Conservation (phyloP, 1,139 yeast species). For the Meyerozyma sp. region DNA sequence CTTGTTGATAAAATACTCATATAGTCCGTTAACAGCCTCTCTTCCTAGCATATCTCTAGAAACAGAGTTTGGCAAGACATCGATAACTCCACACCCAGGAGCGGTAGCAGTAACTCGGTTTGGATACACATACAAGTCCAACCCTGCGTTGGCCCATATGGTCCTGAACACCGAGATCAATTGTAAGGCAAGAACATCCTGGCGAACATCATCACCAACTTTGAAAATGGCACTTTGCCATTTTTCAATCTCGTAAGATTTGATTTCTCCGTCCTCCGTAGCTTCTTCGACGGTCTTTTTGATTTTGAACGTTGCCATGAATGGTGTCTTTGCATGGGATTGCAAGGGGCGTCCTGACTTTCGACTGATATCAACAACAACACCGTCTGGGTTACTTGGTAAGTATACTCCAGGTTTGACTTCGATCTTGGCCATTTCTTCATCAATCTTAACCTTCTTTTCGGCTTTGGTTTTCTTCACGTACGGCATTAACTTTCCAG, state of each 20-base stretch:
- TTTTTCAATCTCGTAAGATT: slow-evolving; percentile 36
- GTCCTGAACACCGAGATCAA: slow-evolving; percentile 86
- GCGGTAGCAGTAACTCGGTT: slow-evolving; percentile 97
- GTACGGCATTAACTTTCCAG: slow-evolving; percentile 91
- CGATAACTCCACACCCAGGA: slow-evolving; percentile 98
- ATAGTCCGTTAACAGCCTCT: slow-evolving; percentile 95
- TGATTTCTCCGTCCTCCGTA: slow-evolving; percentile 37
- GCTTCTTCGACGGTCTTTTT: slow-evolving; percentile 47
- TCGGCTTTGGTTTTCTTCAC: slow-evolving; percentile 94
- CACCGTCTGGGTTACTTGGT: slow-evolving; percentile 96
- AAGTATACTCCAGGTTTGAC: slow-evolving; percentile 84
- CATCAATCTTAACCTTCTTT: slow-evolving; percentile 92
- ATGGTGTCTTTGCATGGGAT: slow-evolving; percentile 98
- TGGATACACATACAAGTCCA: slow-evolving; percentile 89
- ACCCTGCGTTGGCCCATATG: slow-evolving; percentile 82
- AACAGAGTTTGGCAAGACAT: slow-evolving; percentile 89
- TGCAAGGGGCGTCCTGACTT: slow-evolving; percentile 94
- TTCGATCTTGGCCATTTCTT: slow-evolving; percentile 80
- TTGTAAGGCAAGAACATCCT: slow-evolving; percentile 92
- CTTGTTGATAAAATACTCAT: slow-evolving; percentile 86
- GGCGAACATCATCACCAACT: slow-evolving; percentile 99
- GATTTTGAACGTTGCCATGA: slow-evolving; percentile 91
- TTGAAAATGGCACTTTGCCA: slow-evolving; percentile 98
- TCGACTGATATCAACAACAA: slow-evolving; percentile 85
- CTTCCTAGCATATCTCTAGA: slow-evolving; percentile 98